These are phyloP conservation scores for Brettanomyces sp. DNA, from an alignment of 805 yeast genomes.

Conservation along the genomic window DNA sequence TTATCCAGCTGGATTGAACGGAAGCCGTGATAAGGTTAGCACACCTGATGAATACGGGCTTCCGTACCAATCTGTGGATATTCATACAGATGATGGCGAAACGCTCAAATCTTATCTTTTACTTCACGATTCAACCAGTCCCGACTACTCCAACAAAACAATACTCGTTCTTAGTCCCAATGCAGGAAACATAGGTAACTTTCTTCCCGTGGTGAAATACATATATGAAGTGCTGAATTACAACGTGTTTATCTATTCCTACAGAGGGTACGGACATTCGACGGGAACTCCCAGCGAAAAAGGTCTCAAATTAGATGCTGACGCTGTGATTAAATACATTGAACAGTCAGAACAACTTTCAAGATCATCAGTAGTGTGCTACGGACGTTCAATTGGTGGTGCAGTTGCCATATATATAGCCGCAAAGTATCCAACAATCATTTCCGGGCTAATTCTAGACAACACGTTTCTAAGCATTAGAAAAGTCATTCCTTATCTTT, in stretches of 20 bases:
- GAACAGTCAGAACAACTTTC: conserved; percentile 41
- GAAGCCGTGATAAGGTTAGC: conserved; percentile 62
- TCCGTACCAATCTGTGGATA: conserved; percentile 49
- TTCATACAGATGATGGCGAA: conserved; percentile 65
- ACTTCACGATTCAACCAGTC: conserved; percentile 33
- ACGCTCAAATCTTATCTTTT: conserved; percentile 56
- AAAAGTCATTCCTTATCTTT: conserved; percentile 62
- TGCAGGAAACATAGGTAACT: conserved; percentile 94
- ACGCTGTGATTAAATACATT: conserved; percentile 56
- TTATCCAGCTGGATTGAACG: conserved; percentile 78
- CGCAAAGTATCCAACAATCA: conserved; percentile 37
- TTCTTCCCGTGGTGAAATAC: conserved; percentile 67
- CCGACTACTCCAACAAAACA: conserved; percentile 48
- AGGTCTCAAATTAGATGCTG: conserved; percentile 80
- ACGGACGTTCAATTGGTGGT: conserved; percentile 91
- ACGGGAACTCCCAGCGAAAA: conserved; percentile 67
- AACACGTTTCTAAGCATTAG: conserved; percentile 76
- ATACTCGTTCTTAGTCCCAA: conserved; percentile 72
- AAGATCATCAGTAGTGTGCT: conserved; percentile 49
- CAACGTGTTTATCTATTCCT: conserved; percentile 79
- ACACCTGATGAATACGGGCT: conserved; percentile 67
- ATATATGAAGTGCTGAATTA: conserved; percentile 54
- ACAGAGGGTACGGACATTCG: conserved; percentile 84
- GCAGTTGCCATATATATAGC: conserved; percentile 87
- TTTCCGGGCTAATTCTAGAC: conserved; percentile 68